Base-by-base conservation (phyloP, 495 filamentous ascomycete genomes). In the Pseudomonodictys pantanalensis region DNA sequence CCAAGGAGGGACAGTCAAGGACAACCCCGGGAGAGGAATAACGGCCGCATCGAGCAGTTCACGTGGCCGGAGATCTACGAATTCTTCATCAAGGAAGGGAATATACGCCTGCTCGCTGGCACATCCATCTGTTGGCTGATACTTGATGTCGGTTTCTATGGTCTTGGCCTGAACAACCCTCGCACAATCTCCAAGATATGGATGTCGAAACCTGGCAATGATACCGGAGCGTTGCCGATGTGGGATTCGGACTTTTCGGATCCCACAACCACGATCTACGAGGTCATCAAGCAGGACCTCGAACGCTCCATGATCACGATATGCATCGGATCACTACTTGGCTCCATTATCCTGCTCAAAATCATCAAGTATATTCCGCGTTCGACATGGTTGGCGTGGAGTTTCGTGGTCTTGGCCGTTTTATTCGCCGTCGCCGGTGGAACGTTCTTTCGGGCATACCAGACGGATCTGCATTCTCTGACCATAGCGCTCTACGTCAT, bases 401-500 rank as follows among this genome's bases (percentile, higher is more conserved):
- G 75, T 28, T 81, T 82, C 46, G 71, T 77, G 56, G 67, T 71
- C 1, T 68, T 83, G 4, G 75, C 76, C 1, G 71, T 66, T 9
- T 69, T 80, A 7, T 80, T 83, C 17, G 35, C 32, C 55, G 75
- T 80, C 45, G 69, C 76, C 15, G 70, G 81, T 12, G 79, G 78
- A 9, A 69, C 70, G n/a, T 69, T 81, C 62, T 81, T 79, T 55
- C 64, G 74, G 15, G 72, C 69, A 5, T 64, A 78, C 10, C 74
- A 72, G 26, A 59, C 63, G 58, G 2, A 60, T 55, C 26, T 67
- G 20, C 75, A 81, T 44, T 71, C 75, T 0, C 68, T 76, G 3
- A 78, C 77, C 9, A 77, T 87, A 7, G 70, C 74, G 0, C 63
- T 89, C 1, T 87, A 85, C 57, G 76, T 82, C 22, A 41, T 87